These are phyloP conservation scores for Aureobasidium mangrovei DNA, from an alignment of 2,329 filamentous ascomycete species.

Conservation along the genomic window DNA sequence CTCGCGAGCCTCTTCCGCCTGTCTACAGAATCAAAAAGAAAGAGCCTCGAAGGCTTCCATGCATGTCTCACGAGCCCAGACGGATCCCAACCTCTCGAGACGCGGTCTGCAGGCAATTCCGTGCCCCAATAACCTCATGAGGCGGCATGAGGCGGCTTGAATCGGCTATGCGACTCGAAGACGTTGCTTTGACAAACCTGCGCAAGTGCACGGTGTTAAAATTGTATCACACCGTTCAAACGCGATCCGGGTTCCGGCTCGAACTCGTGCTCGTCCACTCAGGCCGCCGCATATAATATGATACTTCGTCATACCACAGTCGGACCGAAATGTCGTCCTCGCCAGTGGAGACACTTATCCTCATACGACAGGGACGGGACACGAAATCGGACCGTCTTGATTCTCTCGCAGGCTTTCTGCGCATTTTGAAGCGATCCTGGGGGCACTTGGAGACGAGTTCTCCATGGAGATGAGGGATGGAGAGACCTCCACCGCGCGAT, in stretches of 20 bases:
- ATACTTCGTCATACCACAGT: conserved; percentile 1
- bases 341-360: conserved; percentile 1
- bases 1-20: conserved; percentile 4
- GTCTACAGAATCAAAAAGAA: not conserved
- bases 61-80: not conserved
- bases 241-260: conserved; percentile 1
- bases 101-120: not conserved
- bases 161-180: not conserved
- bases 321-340: conserved; percentile 7
- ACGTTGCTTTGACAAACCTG: conserved; percentile 5
- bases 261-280: conserved; percentile 6
- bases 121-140: not conserved
- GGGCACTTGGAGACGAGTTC: not conserved
- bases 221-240: not conserved
- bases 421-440: not conserved
- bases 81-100: not conserved
- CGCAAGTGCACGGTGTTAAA: conserved; percentile 7
- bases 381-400: conserved; percentile 8
- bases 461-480: conserved; percentile 11
- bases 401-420: not conserved
- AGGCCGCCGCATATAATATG: not conserved
- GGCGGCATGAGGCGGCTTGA: not conserved
- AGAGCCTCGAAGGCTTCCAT: not conserved
- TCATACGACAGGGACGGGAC: not conserved
- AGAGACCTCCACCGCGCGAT: conserved; percentile 1